Base-by-base conservation (phyloP, 495 filamentous ascomycete genomes). In the Tuber melanosporum region DNA sequence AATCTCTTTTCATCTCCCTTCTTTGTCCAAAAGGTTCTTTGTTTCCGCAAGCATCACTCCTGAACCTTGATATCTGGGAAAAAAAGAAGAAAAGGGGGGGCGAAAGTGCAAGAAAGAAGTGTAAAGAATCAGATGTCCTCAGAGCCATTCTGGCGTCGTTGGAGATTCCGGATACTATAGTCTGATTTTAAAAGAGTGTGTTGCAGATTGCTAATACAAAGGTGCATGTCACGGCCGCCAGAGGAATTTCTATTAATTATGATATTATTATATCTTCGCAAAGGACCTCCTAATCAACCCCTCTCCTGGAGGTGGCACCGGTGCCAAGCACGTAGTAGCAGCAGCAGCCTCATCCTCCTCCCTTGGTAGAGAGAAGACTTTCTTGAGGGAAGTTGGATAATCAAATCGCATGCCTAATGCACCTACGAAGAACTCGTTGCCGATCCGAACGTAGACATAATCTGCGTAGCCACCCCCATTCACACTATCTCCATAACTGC, bases 341-440 rank as follows among this genome's bases (percentile, higher is more conserved):
- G 95, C 94, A 39, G 95, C 90, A 32, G 93, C 94, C 66, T 96
- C 93, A 26, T 95, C 93, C 17, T 90, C 89, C 45, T 92, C 92
- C 71, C 84, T 86, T 71, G 85, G 89, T 14, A 89, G 89, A 62
- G 94, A 94, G 12, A 85, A 87, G 71, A 85, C 89, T 62, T 98
- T 98, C 86, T 89, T 97, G 80, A 81, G 87, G 45, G 88, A 90
- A 52, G 86, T 91, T 71, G 87, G 88, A 71, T 90, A 90, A 39
- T 91, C 93, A 15, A 84, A 88, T 36, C 92, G 73, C 91, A 90
- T 74, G 89, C 93, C 5, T 97, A 97, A 88, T 75, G 91, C n/a
- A n/a, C n/a, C n/a, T n/a, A n/a, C n/a, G n/a, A n/a, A n/a, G n/a
- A 92, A 77, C 89, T 98, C 46, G 92, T 94, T 14, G 87, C 87